phyloP scores from a whole-genome alignment of 768 basidiomycete species.

The Psilocybe azurescens region DNA sequence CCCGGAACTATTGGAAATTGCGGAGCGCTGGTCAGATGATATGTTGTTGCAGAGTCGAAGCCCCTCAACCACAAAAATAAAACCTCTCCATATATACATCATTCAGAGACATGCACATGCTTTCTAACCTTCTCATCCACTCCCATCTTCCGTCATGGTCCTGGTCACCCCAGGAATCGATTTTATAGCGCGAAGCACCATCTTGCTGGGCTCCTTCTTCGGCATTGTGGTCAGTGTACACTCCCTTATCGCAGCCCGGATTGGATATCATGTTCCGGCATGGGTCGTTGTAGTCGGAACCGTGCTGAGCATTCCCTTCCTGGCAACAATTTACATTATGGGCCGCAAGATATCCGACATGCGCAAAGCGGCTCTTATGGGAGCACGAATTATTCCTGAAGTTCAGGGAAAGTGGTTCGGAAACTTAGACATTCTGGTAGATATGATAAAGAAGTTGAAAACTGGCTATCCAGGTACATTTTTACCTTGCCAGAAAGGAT shows the following conservation, averaged over 20 bases:
- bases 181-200: slow-evolving; percentile 31
- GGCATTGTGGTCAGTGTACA: slow-evolving; percentile 10
- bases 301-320: slow-evolving; percentile 37
- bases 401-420: slow-evolving; percentile 45
- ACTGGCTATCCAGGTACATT: slow-evolving; percentile 55
- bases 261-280: slow-evolving; percentile 34
- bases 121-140: background rate
- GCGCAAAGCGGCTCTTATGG: slow-evolving; percentile 45
- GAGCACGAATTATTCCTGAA: slow-evolving; percentile 49
- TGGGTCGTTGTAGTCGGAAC: slow-evolving; percentile 41
- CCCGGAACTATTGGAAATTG: background rate
- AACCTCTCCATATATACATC: background rate
- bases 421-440: slow-evolving; percentile 48
- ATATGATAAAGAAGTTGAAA: slow-evolving; percentile 40
- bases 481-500: background rate
- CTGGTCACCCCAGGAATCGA: slow-evolving; percentile 40
- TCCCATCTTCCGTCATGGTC: slow-evolving; percentile 23
- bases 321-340: slow-evolving; percentile 35
- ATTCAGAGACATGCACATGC: background rate
- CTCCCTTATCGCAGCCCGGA: slow-evolving; percentile 15
- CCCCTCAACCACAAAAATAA: background rate
- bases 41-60: background rate
- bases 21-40: background rate
- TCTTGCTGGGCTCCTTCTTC: slow-evolving; percentile 19
- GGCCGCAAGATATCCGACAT: slow-evolving; percentile 33